Conservation (phyloP, 2,329 filamentous ascomycete species). For the Xylariales sp. region DNA sequence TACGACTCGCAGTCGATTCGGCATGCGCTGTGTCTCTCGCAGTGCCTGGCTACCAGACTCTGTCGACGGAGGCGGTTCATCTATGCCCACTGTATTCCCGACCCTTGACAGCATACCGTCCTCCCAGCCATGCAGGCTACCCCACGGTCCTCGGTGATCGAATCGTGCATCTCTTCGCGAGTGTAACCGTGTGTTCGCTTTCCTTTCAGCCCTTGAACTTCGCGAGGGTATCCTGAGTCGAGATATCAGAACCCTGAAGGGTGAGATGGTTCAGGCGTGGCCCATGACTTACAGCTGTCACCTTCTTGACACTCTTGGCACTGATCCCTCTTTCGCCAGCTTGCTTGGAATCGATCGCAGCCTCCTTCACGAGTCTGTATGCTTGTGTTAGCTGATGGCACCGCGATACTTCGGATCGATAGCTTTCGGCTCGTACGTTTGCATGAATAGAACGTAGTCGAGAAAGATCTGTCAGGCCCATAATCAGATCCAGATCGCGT, state of each 20-base stretch:
- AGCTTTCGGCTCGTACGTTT: slow-evolving; percentile 47
- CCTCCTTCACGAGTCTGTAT: slow-evolving; percentile 72
- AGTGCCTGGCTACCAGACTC: no score
- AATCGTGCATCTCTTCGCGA: no score
- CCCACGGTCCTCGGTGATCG: no score
- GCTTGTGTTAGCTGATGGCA: slow-evolving; percentile 4
- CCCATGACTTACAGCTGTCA: slow-evolving; percentile 58
- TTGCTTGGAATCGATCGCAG: slow-evolving; percentile 69
- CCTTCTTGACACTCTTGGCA: slow-evolving; percentile 72
- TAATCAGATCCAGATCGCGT: slow-evolving; percentile 21
- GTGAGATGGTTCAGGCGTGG: not conserved
- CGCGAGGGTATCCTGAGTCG: slow-evolving; percentile 54
- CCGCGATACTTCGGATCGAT: no score
- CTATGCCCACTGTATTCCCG: no score
- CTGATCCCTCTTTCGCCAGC: slow-evolving; percentile 68
- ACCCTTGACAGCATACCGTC: no score
- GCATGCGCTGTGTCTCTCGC: no score
- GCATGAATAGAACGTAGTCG: slow-evolving; percentile 79
- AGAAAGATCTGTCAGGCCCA: slow-evolving; percentile 63
- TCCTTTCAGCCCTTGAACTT: slow-evolving; percentile 64
- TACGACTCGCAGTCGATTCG: no score
- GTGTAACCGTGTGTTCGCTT: no score
- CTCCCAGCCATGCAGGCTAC: no score
- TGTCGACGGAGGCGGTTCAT: no score
- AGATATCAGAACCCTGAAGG: not conserved